Conservation (phyloP, 139 green algal species). For the Chlorella sp. region DNA sequence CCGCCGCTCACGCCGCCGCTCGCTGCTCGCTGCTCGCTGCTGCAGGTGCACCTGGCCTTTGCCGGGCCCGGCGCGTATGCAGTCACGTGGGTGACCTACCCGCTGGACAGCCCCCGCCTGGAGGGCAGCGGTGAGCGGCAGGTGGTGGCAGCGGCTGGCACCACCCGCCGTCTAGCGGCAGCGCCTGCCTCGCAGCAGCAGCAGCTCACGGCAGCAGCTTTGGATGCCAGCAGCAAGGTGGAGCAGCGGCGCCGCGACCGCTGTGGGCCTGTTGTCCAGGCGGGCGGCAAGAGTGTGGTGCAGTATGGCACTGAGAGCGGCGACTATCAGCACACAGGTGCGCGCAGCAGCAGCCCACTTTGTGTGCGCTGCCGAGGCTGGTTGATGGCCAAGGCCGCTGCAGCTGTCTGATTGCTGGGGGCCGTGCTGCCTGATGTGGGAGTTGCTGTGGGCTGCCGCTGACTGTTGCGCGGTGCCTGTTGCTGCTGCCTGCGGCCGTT, state of each 20-base stretch:
- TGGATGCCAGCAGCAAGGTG: no score
- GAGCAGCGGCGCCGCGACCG: neutral
- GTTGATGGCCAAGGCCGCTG: no score
- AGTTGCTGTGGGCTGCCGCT: no score
- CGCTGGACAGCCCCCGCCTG: slow-evolving; percentile 2
- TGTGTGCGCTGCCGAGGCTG: no score
- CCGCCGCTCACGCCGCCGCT: no score
- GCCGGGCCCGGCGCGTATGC: slow-evolving; percentile 33
- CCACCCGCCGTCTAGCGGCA: neutral
- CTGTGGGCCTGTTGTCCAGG: neutral
- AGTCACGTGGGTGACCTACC: slow-evolving; percentile 48
- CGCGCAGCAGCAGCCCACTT: neutral
- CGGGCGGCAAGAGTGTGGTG: neutral
- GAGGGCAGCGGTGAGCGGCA: neutral
- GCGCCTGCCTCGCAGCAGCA: neutral
- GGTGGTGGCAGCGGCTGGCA: neutral
- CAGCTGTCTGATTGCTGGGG: no score
- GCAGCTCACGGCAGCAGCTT: neutral
- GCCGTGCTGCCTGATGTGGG: no score
- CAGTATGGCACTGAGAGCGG: slow-evolving; percentile 15
- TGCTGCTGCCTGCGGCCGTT: neutral
- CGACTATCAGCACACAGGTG: neutral
- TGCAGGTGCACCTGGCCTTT: slow-evolving; percentile 45
- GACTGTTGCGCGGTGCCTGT: neutral
- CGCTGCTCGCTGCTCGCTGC: neutral